Conservation (phyloP, 2,329 filamentous ascomycete genomes). For the Eutypella sp. region DNA sequence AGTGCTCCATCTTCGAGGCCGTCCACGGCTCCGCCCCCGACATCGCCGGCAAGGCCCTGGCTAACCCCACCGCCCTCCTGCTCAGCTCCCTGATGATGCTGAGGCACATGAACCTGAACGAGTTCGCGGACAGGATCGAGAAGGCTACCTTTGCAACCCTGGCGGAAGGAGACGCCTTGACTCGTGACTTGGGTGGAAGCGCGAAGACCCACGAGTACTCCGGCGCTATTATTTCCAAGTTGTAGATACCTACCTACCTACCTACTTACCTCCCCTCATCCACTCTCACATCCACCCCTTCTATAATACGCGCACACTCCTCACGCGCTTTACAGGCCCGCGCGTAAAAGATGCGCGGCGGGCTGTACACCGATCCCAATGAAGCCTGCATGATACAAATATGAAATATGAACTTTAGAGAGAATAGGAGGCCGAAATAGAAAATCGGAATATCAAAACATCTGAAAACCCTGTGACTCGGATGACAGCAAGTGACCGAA, state of each 20-base stretch:
- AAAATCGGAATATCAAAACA: too few species aligned
- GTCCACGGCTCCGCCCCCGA: constrained; percentile 97
- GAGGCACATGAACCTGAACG: constrained; percentile 89
- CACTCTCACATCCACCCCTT: too few species aligned
- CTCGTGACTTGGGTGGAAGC: constrained; percentile 93
- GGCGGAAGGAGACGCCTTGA: constrained; percentile 92
- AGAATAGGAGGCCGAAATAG: too few species aligned
- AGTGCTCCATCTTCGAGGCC: constrained; percentile 99
- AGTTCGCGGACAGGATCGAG: constrained; percentile 85
- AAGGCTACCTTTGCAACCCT: constrained; percentile 92
- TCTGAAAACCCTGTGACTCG: too few species aligned
- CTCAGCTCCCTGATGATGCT: constrained; percentile 99
- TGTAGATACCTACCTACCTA: constrained; percentile 41
- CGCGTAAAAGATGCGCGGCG: constrained; percentile 19
- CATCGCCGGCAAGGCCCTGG: constrained; percentile 91
- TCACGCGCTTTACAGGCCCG: constrained; percentile 16
- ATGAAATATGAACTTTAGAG: constrained; percentile 1
- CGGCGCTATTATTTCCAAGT: constrained; percentile 74
- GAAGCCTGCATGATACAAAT: constrained; percentile 16
- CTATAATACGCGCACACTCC: too few species aligned
- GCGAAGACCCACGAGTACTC: constrained; percentile 95
- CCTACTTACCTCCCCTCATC: constrained; percentile 17
- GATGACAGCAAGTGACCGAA: too few species aligned
- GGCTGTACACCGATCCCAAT: constrained; percentile 24
- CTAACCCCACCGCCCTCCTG: constrained; percentile 94